Evolutionary conservation across 768 basidiomycete species (phyloP).

Genomic region (Termitomyces sp.): DNA sequence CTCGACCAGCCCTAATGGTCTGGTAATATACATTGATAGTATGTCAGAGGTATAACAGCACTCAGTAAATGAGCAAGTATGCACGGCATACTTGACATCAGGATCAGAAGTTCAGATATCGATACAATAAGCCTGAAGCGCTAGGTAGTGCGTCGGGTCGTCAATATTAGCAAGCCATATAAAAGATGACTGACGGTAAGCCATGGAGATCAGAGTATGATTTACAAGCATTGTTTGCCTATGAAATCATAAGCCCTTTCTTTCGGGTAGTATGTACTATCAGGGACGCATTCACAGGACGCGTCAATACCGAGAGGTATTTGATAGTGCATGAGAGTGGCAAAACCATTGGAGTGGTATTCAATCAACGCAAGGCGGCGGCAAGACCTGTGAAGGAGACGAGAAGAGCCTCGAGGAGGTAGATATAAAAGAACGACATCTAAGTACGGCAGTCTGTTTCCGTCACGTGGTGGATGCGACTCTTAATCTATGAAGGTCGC

Average conservation of each 20-base stretch:
- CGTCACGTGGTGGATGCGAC: constrained; percentile 3
- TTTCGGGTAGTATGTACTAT: constrained; percentile 69
- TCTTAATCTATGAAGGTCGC: constrained; percentile 47
- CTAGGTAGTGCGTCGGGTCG: constrained; percentile 30
- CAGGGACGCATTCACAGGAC: constrained; percentile 70
- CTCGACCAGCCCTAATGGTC: not conserved
- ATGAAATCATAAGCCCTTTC: constrained; percentile 26
- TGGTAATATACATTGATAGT: no score
- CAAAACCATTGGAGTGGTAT: constrained; percentile 56
- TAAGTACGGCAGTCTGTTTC: not conserved
- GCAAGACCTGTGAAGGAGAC: not conserved
- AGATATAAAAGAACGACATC: constrained; percentile 2
- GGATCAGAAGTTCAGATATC: not conserved
- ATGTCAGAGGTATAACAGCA: not conserved
- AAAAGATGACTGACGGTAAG: constrained; percentile 45
- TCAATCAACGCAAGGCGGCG: constrained; percentile 41
- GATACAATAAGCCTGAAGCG: not conserved
- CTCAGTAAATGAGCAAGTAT: constrained; percentile 1
- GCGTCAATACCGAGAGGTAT: constrained; percentile 52
- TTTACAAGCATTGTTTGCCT: constrained; percentile 50
- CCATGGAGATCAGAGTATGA: constrained; percentile 68
- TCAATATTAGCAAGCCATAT: not conserved
- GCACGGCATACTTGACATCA: not conserved
- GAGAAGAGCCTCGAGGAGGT: constrained; percentile 6
- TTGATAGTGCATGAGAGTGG: constrained; percentile 78